phyloP scores from a whole-genome alignment of 1,284 basidiomycete species.

The Ganoderma lingzhi region DNA sequence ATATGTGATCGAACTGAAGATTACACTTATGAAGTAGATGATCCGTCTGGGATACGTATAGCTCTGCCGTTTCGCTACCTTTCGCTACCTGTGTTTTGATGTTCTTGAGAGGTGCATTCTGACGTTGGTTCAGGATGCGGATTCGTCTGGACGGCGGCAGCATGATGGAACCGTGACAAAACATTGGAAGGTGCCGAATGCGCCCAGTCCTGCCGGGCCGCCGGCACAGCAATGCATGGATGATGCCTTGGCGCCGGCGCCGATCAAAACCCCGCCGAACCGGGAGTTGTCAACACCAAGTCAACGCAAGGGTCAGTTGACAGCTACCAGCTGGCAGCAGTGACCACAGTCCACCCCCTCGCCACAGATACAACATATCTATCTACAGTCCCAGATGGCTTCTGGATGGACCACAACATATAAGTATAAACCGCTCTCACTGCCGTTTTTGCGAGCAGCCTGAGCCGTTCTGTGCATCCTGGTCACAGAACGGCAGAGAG shows the following conservation, averaged over 20 bases:
- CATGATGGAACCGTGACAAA: not conserved
- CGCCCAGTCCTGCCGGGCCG: not conserved
- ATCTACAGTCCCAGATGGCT: not conserved
- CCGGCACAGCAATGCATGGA: not conserved
- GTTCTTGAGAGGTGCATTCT: not conserved
- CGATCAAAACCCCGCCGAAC: not conserved
- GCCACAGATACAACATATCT: not conserved
- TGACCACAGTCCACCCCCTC: not conserved
- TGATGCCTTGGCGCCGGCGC: conserved; percentile 8
- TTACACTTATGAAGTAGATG: not conserved
- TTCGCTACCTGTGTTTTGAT: not conserved
- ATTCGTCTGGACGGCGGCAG: not conserved
- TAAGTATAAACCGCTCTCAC: too few relatives aligned
- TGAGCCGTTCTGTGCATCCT: conserved; percentile 26
- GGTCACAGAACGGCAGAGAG: not conserved
- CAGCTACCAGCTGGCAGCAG: not conserved
- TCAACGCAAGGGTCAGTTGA: not conserved
- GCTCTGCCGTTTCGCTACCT: not conserved
- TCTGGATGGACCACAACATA: not conserved
- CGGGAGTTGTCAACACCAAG: conserved; percentile 1
- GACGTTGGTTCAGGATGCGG: not conserved
- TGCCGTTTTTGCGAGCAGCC: conserved; percentile 11
- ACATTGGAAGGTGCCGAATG: not conserved
- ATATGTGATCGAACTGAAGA: not conserved
- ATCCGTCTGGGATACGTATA: not conserved